Conservation (phyloP, 495 filamentous ascomycete species). For the Penicillium bialowiezense region DNA sequence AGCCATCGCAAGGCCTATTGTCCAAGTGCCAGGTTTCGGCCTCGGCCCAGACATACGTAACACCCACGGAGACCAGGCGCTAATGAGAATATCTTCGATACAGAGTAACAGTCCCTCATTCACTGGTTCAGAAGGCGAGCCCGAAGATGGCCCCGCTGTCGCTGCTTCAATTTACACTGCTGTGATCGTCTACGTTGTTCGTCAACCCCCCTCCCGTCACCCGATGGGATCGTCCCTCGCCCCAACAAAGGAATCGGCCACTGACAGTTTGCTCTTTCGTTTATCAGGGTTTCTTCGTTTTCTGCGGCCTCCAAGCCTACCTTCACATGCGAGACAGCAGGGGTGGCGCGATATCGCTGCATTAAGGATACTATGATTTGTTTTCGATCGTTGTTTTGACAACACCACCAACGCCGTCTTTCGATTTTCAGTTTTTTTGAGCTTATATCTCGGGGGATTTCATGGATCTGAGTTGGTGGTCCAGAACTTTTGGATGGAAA, state of each 20-base stretch:
- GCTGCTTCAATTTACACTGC: conserved; percentile 80
- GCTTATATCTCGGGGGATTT: conserved; percentile 22
- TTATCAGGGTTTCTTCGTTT: conserved; percentile 76
- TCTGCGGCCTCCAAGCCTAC: conserved; percentile 82
- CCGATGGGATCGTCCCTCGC: neutral
- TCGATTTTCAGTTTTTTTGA: conserved; percentile 19
- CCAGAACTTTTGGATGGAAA: conserved; percentile 7
- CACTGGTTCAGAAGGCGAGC: conserved; percentile 71
- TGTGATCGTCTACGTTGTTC: conserved; percentile 80
- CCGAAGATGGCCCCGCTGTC: conserved; percentile 69
- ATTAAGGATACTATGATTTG: conserved; percentile 27
- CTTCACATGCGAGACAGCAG: conserved; percentile 74
- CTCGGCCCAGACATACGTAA: neutral
- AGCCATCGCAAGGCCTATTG: conserved; percentile 7
- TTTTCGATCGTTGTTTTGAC: conserved; percentile 17
- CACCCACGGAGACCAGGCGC: neutral
- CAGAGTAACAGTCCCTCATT: conserved; percentile 73
- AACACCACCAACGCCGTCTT: conserved; percentile 11
- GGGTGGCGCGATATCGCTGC: conserved; percentile 77
- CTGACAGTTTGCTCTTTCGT: conserved; percentile 5
- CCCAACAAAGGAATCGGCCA: neutral
- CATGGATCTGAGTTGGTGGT: conserved; percentile 9
- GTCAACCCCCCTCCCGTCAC: conserved; percentile 25
- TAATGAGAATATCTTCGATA: conserved; percentile 8
- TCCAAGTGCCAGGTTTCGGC: too few species aligned